Evolutionary conservation across 345 rosid species (phyloP).

Genomic region (Hibiscus trionum): DNA sequence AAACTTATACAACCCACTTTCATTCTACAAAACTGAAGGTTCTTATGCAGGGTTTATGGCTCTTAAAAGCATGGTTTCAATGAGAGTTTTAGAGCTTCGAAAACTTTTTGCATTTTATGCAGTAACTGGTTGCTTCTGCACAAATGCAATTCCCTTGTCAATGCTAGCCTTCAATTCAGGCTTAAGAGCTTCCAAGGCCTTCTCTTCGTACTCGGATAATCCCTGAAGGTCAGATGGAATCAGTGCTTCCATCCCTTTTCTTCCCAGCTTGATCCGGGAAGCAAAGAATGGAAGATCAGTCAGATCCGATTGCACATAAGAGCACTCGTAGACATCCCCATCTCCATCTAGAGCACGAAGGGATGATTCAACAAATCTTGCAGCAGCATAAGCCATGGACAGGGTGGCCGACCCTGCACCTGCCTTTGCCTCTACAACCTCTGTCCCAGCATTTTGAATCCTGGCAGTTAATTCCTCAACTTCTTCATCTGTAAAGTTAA

Average conservation of each 20-base stretch:
- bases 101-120: slow-evolving; percentile 25
- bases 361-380: slow-evolving; percentile 93
- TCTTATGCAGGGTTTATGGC: slow-evolving; percentile 13
- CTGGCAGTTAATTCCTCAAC: slow-evolving; percentile 63
- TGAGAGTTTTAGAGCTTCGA: slow-evolving; percentile 7
- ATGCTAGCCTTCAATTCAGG: slow-evolving; percentile 81
- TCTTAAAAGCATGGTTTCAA: not conserved
- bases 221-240: slow-evolving; percentile 68
- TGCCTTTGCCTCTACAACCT: slow-evolving; percentile 95
- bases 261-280: slow-evolving; percentile 77
- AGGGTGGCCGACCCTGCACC: slow-evolving; percentile 98
- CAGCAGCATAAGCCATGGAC: slow-evolving; percentile 97
- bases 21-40: slow-evolving; percentile 30
- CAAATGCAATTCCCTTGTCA: slow-evolving; percentile 78
- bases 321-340: slow-evolving; percentile 80
- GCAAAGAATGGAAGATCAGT: slow-evolving; percentile 90
- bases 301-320: slow-evolving; percentile 63
- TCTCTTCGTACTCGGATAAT: slow-evolving; percentile 67
- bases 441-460: slow-evolving; percentile 93
- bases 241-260: slow-evolving; percentile 72
- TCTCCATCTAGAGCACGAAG: slow-evolving; percentile 95
- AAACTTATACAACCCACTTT: slow-evolving; percentile 7
- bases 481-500: slow-evolving; percentile 66
- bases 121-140: slow-evolving; percentile 51
- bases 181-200: slow-evolving; percentile 71